Evolutionary conservation across 2,329 filamentous ascomycete species (phyloP), one percentile per base, ranked within the genome.

Genomic region (Fusarium mangiferae): DNA sequence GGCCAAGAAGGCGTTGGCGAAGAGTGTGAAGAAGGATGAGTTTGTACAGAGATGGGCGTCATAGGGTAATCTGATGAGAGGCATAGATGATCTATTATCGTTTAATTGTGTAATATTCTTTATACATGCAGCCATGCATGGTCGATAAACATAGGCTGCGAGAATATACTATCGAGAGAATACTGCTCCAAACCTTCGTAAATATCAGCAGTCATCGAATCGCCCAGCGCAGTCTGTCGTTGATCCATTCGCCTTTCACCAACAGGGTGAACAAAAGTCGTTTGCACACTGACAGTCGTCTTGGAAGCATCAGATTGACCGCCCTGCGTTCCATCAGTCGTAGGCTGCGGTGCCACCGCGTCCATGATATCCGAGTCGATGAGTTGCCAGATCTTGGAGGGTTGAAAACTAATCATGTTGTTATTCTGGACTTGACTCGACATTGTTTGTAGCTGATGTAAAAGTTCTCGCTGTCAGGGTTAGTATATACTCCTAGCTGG

Each of bases 1-100:
- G 59, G 72, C 83, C 11, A 81, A 81, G 49, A 81, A 79, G 39
- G 76, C 83, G 10, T 74, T 79, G 33, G 81, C 76, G 2, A 84
- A 79, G 71, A 88, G 86, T 68, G 80, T 83, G n/a, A 86, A 85
- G 76, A 84, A 82, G 66, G 86, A 88, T 11, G 85, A 88, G 51
- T 80, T 91, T 62, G 57, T 83, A 8, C 67, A 78, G 30, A 73
- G 82, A n/a, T 84, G 82, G 82, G 75, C 70, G 7, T 38, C 45
- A 3, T 67, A 48, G 18, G 5, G 1, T 2, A 28, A 6, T 15
- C 4, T 22, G 3, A 22, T 22, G 9, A 12, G 9, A 12, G 9
- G 14, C 10, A 28, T 26, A 54, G 20, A 7, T n/a, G 24, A 41
- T 28, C 6, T 17, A 10, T 28, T 13, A 22, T 17, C 2, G 28